Evolutionary conservation across 2,329 filamentous ascomycete species (phyloP).

Genomic region (Penicillium sp.): DNA sequence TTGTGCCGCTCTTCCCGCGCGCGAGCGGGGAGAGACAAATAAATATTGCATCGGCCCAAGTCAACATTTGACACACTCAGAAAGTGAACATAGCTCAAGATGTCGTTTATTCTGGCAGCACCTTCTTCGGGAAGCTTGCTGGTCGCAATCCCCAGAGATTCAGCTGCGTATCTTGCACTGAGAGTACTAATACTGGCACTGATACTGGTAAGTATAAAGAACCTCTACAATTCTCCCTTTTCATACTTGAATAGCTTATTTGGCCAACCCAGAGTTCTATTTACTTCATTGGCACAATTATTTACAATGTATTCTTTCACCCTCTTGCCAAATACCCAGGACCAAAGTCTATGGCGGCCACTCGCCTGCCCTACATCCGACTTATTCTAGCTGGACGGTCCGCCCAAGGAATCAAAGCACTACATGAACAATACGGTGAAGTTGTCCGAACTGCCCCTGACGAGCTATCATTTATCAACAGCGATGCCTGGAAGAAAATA

Average conservation of each 20-base stretch:
- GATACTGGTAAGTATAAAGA: neutral
- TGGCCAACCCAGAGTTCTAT: neutral
- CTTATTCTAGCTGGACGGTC: conserved; percentile 10
- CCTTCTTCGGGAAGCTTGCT: neutral
- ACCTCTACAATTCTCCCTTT: neutral
- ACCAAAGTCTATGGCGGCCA: conserved; percentile 21
- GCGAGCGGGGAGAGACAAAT: neutral
- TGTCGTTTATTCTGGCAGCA: neutral
- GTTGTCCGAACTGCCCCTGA: conserved; percentile 29
- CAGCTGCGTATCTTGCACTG: neutral
- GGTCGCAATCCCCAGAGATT: neutral
- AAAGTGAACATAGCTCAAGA: neutral
- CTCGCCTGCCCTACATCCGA: conserved; percentile 20
- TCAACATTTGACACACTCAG: neutral
- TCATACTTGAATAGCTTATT: neutral
- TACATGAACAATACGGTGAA: conserved; percentile 28
- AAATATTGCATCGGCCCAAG: neutral
- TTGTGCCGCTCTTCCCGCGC: too few species aligned
- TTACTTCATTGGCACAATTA: conserved; percentile 3
- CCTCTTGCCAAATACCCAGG: conserved; percentile 28
- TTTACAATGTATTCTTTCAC: conserved; percentile 31
- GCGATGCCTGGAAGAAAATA: conserved; percentile 27
- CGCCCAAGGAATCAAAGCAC: conserved; percentile 2
- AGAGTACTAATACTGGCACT: neutral
- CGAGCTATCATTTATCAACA: conserved; percentile 24